Percentiles rank a stretch among this genome's conserved stretches.
Conservation (phyloP, 2,329 filamentous ascomycete genomes). For the Gaeumannomyces tritici region DNA sequence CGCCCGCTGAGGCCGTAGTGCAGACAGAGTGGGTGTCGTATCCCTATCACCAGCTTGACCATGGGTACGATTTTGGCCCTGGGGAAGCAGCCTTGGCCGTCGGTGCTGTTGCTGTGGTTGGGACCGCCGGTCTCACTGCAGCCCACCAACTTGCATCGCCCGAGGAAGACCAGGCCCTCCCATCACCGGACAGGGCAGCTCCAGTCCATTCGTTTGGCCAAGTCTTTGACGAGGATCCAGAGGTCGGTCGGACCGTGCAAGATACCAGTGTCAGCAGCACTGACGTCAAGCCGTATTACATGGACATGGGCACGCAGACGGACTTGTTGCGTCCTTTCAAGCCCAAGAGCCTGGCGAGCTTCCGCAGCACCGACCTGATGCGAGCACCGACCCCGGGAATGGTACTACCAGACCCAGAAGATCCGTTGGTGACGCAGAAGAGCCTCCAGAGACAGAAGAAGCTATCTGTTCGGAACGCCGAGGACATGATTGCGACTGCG, state of each 20-base stretch:
- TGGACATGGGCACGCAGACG: slow-evolving; percentile 1
- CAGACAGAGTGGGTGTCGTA: not conserved
- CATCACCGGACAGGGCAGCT: too few relatives aligned
- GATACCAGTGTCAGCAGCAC: not conserved
- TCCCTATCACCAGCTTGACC: not conserved
- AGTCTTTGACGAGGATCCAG: not conserved
- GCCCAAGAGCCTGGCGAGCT: not conserved
- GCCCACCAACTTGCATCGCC: not conserved
- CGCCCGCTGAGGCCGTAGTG: not conserved
- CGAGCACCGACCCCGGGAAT: slow-evolving; percentile 36
- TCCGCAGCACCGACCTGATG: slow-evolving; percentile 18
- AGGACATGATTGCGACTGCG: slow-evolving; percentile 43
- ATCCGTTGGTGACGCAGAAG: slow-evolving; percentile 27
- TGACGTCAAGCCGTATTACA: not conserved
- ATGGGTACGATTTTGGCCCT: not conserved
- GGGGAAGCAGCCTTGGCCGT: not conserved
- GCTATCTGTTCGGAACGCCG: slow-evolving; percentile 33
- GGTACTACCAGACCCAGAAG: slow-evolving; percentile 31
- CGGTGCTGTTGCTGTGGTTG: not conserved
- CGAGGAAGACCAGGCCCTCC: not conserved
- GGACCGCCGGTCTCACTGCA: slow-evolving; percentile 1
- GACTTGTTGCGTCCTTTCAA: slow-evolving; percentile 1
- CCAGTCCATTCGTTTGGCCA: too few relatives aligned
- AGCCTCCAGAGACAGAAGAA: slow-evolving; percentile 35
- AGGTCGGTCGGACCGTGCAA: not conserved